Evolutionary conservation across 2,329 filamentous ascomycete species (phyloP), one percentile per base, ranked within the genome.

Genomic region (Zasmidium cellare): DNA sequence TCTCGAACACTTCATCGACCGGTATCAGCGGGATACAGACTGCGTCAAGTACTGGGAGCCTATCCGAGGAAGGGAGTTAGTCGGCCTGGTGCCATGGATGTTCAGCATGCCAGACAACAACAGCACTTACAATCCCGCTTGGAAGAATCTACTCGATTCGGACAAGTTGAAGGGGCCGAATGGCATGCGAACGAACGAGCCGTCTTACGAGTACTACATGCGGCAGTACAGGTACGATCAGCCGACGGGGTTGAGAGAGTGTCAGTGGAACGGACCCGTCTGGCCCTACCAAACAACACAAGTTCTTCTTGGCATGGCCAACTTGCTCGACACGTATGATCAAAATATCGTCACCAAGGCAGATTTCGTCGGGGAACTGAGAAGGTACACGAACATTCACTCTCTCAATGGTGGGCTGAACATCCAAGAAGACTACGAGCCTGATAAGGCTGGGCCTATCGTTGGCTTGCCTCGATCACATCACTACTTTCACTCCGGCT

Each of bases 401-500:
- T 76, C 76, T 56, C 49, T 52, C 23, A 67, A 69, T 23, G 70
- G 64, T 18, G 70, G 68, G 1, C 62, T 78, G 0, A 72, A 79
- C 31, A 56, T 79, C 3, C 71, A 78, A 58, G 77, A 79, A 64
- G 74, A 78, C 56, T 79, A 79, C 60, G 71, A 79, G 45, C 70
- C 77, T 0, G 75, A 76, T 55, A 74, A 75, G n/a, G 71, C 74
- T 0, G 68, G 69, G 0, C 74, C 74, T 0, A 75, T 79, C 23
- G 76, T 79, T 2, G 76, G 75, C 0, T 69, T 79, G 3, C 70
- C 73, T 25, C 73, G 77, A 6, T 76, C 74, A 1, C 75, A 72
- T 14, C 77, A 79, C 54, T 79, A 79, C 64, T 79, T 79, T 67
- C 77, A 79, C 66, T 79, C 76, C 1, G 76, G 76, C 1, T 79